Evolutionary conservation across 2,329 filamentous ascomycete species (phyloP).

Genomic region (Cercospora brassicicola): DNA sequence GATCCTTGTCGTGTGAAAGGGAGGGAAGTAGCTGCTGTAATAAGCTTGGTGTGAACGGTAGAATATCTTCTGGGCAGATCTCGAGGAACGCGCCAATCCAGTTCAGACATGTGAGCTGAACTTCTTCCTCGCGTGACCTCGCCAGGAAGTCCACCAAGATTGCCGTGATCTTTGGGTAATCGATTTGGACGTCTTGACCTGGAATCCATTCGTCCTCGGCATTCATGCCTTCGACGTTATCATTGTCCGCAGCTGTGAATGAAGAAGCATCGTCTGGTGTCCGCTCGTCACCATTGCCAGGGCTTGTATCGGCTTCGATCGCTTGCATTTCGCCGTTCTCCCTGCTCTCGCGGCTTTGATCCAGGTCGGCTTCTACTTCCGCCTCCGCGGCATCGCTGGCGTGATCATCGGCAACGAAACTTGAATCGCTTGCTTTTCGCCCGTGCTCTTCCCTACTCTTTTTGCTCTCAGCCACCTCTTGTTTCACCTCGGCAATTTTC

Average conservation of each 20-base stretch:
- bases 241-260: slow-evolving; percentile 56
- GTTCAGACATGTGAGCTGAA: slow-evolving; percentile 81
- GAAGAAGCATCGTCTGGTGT: slow-evolving; percentile 58
- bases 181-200: slow-evolving; percentile 92
- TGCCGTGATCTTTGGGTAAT: slow-evolving; percentile 86
- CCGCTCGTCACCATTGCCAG: slow-evolving; percentile 40
- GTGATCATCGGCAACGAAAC: slow-evolving; percentile 15
- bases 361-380: slow-evolving; percentile 23
- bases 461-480: slow-evolving; percentile 83
- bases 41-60: slow-evolving; percentile 90
- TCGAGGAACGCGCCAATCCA: slow-evolving; percentile 98
- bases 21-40: slow-evolving; percentile 89
- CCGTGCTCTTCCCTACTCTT: slow-evolving; percentile 58
- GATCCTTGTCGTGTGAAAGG: slow-evolving; percentile 87
- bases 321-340: slow-evolving; percentile 24
- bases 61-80: slow-evolving; percentile 93
- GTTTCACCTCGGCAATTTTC: slow-evolving; percentile 88
- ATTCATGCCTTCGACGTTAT: slow-evolving; percentile 33
- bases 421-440: slow-evolving; percentile 32
- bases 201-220: slow-evolving; percentile 94
- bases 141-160: slow-evolving; percentile 89
- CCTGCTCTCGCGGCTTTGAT: slow-evolving; percentile 24
- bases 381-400: slow-evolving; percentile 4
- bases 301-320: slow-evolving; percentile 11
- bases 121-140: slow-evolving; percentile 81